Percentiles rank a stretch among this genome's conserved stretches.
Conservation (phyloP, 805 yeast species). For the Cyberlindnera mrakii region DNA sequence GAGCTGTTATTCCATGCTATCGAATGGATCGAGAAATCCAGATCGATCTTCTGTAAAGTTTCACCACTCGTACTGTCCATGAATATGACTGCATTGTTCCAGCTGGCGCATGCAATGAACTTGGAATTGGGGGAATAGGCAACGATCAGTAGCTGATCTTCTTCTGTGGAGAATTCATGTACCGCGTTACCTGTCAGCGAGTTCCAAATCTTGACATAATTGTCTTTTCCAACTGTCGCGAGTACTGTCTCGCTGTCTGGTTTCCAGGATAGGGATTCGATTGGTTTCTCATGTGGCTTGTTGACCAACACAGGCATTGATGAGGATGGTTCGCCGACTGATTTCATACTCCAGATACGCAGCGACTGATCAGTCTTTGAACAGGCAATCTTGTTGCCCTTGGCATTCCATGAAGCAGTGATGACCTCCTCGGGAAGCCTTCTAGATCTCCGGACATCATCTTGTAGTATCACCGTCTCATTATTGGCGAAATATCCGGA, state of each 20-base stretch:
- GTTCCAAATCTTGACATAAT: conserved; percentile 42
- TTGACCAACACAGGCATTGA: conserved; percentile 29
- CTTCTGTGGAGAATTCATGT: conserved; percentile 26
- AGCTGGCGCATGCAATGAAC: conserved; percentile 37
- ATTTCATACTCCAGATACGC: conserved; percentile 25
- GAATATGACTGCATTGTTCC: conserved; percentile 31
- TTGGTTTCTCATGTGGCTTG: conserved; percentile 33
- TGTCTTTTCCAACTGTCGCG: conserved; percentile 46
- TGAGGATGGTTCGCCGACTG: conserved; percentile 26
- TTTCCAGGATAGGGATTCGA: conserved; percentile 42
- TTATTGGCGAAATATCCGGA: too few relatives aligned
- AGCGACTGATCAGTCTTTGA: conserved; percentile 24
- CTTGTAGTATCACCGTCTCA: not conserved
- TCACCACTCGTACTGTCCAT: conserved; percentile 28
- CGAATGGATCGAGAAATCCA: conserved; percentile 24
- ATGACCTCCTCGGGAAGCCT: conserved; percentile 10
- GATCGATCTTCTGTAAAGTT: conserved; percentile 22
- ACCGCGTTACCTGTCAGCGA: conserved; percentile 28
- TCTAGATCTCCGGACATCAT: not conserved
- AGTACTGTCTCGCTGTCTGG: conserved; percentile 39
- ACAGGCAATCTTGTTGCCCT: conserved; percentile 25
- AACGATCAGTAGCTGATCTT: conserved; percentile 23
- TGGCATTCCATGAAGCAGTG: conserved; percentile 24
- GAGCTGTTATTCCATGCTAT: conserved; percentile 28
- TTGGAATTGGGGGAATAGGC: conserved; percentile 33